phyloP scores from a whole-genome alignment of 2,329 filamentous ascomycete genomes.

The Boeremia exigua region DNA sequence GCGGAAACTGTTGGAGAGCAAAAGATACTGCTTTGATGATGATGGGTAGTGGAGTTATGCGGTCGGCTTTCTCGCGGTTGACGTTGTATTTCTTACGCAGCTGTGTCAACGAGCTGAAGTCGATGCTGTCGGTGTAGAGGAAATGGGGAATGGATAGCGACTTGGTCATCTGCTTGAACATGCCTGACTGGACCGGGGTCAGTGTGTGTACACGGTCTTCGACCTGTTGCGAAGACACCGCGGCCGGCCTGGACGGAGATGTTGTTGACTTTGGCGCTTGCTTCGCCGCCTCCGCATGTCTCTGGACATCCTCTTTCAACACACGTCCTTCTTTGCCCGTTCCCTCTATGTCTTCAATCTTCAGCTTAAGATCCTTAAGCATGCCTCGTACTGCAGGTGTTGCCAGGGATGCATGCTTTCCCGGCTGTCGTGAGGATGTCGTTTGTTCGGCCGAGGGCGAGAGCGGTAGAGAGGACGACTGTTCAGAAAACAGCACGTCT shows the following conservation, averaged over 20 bases:
- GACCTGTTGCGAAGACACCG: slow-evolving; percentile 30
- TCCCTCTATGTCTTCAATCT: slow-evolving; percentile 79
- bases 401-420: slow-evolving; percentile 76
- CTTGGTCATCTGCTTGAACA: slow-evolving; percentile 98
- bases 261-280: slow-evolving; percentile 32
- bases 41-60: slow-evolving; percentile 90
- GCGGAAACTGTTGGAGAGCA: slow-evolving; percentile 78
- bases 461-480: slow-evolving; percentile 27
- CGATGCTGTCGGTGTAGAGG: slow-evolving; percentile 88
- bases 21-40: slow-evolving; percentile 94
- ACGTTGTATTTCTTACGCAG: slow-evolving; percentile 77
- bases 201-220: slow-evolving; percentile 73
- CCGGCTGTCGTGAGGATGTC: slow-evolving; percentile 48
- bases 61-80: slow-evolving; percentile 46
- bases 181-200: slow-evolving; percentile 81
- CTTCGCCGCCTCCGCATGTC: slow-evolving; percentile 30
- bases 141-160: slow-evolving; percentile 94
- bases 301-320: slow-evolving; percentile 85
- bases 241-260: slow-evolving; percentile 38
- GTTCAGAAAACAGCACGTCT: slow-evolving; percentile 23
- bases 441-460: slow-evolving; percentile 26
- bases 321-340: slow-evolving; percentile 92
- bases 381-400: slow-evolving; percentile 93
- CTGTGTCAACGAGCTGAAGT: slow-evolving; percentile 75
- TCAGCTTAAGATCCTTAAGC: slow-evolving; percentile 77